A percentile compares a stretch with the other conserved stretches of the same genome.
Evolutionary conservation across 768 basidiomycete genomes (phyloP).

Genomic region (Lentinus brumalis): DNA sequence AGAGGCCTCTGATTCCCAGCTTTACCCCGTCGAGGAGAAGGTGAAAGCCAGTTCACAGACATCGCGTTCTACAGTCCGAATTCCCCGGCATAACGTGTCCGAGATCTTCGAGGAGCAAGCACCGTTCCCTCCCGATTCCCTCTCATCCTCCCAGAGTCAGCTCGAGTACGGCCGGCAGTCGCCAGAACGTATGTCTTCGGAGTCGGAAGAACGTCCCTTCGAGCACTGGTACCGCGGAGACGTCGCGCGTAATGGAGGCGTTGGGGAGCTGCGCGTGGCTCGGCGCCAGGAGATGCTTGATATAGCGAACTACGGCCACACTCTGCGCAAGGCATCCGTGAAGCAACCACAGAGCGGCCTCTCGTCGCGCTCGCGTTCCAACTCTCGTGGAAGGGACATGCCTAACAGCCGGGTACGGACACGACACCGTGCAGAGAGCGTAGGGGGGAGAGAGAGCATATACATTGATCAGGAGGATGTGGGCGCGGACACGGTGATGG

Average conservation of each 20-base stretch:
- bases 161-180: slow-evolving; percentile 32
- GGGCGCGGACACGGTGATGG: slow-evolving; percentile 57
- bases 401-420: slow-evolving; percentile 18
- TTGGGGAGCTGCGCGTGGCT: slow-evolving; percentile 78
- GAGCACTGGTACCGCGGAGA: slow-evolving; percentile 93
- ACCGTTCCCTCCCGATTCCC: slow-evolving; percentile 55
- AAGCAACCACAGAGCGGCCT: slow-evolving; percentile 17
- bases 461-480: slow-evolving; percentile 63
- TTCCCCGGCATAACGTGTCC: slow-evolving; percentile 40
- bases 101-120: slow-evolving; percentile 65
- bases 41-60: slow-evolving; percentile 26
- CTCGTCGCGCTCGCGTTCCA: slow-evolving; percentile 26
- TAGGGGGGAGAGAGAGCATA: slow-evolving; percentile 61
- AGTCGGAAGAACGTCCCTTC: slow-evolving; percentile 81
- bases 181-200: slow-evolving; percentile 55
- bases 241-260: slow-evolving; percentile 84
- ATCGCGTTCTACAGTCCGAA: slow-evolving; percentile 28
- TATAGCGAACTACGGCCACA: slow-evolving; percentile 83
- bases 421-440: slow-evolving; percentile 68
- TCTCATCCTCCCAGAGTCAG: slow-evolving; percentile 42
- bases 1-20: slow-evolving; percentile 28
- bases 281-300: slow-evolving; percentile 82
- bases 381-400: slow-evolving; percentile 29
- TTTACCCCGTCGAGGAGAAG: slow-evolving; percentile 32
- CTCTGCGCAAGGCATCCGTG: slow-evolving; percentile 36